Evolutionary conservation across 2,329 filamentous ascomycete genomes (phyloP).

Genomic region (Penicillium sp.): DNA sequence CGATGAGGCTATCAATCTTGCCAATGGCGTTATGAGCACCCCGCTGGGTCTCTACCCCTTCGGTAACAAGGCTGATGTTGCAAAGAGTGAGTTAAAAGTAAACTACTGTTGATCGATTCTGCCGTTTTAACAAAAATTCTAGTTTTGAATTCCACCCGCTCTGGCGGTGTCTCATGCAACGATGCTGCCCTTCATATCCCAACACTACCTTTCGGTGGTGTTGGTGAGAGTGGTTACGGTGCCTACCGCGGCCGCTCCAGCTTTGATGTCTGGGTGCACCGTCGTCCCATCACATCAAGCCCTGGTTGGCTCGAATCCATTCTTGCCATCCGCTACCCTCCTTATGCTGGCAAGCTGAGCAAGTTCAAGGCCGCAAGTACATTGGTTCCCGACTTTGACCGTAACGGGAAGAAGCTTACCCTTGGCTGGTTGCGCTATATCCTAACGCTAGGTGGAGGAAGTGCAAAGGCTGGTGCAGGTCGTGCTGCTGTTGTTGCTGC

Average conservation of each 20-base stretch:
- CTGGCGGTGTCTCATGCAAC: conserved; percentile 65
- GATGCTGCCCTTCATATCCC: conserved; percentile 72
- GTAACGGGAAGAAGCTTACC: conserved; percentile 53
- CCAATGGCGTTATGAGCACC: conserved; percentile 79
- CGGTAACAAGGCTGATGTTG: conserved; percentile 76
- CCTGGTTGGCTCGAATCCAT: conserved; percentile 64
- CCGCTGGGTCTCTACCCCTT: conserved; percentile 86
- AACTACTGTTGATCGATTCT: not conserved
- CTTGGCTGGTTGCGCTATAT: conserved; percentile 46
- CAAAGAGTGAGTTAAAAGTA: conserved; percentile 62
- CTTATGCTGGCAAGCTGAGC: conserved; percentile 61
- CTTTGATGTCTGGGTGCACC: conserved; percentile 67
- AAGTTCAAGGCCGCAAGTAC: conserved; percentile 56
- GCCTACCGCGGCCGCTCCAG: conserved; percentile 75
- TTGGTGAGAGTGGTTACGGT: conserved; percentile 77
- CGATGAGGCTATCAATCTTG: conserved; percentile 83
- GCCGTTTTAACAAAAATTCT: conserved; percentile 11
- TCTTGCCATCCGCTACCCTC: conserved; percentile 63
- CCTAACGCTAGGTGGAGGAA: conserved; percentile 47
- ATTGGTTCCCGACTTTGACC: conserved; percentile 64
- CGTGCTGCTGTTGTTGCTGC: conserved; percentile 42
- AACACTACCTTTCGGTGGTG: conserved; percentile 79
- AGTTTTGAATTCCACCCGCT: conserved; percentile 67
- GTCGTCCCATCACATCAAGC: conserved; percentile 61
- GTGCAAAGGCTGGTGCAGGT: conserved; percentile 40